phyloP scores from a whole-genome alignment of 148 eudicot species.

The Dysphania ambrosioides region DNA sequence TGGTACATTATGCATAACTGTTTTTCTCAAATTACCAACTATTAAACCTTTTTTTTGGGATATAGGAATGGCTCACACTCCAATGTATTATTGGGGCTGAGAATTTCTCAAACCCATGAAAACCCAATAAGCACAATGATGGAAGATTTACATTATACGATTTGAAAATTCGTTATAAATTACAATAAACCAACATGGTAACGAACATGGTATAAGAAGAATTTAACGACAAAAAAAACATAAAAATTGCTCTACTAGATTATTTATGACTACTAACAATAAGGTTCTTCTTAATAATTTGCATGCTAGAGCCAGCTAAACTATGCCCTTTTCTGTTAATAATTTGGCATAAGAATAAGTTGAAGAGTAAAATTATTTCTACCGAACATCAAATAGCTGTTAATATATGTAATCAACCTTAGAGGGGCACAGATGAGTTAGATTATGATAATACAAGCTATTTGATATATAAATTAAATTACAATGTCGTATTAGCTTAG shows the following conservation, averaged over 20 bases:
- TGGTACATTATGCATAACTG: too few species aligned
- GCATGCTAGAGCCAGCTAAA: slow-evolving; percentile 1
- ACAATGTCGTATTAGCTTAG: background rate
- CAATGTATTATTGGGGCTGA: too few species aligned
- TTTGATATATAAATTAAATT: background rate
- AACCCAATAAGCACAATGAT: background rate
- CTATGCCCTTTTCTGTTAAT: background rate
- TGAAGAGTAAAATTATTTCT: background rate
- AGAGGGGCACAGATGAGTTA: too few species aligned
- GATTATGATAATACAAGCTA: background rate
- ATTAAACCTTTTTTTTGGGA: too few species aligned
- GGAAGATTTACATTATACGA: too few species aligned
- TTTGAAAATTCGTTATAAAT: too few species aligned
- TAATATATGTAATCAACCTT: background rate
- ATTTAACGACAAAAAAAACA: background rate
- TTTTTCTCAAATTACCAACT: too few species aligned
- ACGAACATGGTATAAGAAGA: background rate
- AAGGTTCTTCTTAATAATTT: background rate
- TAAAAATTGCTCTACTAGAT: background rate
- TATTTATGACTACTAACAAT: background rate
- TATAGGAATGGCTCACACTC: too few species aligned
- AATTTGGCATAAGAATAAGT: slow-evolving; percentile 1
- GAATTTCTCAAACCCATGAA: too few species aligned
- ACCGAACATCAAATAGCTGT: background rate
- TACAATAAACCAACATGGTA: background rate